Percentiles rank a stretch among this genome's conserved stretches.
phyloP scores from a whole-genome alignment of 2,329 filamentous ascomycete genomes.

The Ampelomyces quisqualis region DNA sequence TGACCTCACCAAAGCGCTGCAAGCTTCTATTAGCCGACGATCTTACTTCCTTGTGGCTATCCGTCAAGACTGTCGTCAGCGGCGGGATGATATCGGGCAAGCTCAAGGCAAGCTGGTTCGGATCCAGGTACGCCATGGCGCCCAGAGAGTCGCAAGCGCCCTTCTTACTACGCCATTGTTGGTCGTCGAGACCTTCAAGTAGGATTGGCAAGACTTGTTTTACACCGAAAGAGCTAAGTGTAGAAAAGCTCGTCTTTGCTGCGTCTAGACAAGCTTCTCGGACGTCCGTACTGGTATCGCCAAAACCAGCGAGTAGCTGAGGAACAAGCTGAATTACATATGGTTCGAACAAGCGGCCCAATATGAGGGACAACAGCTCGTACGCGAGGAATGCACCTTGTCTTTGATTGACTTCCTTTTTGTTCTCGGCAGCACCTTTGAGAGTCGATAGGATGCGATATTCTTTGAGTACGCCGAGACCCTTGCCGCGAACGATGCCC shows the following conservation, averaged over 20 bases:
- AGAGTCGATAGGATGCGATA: constrained; percentile 83
- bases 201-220: constrained; percentile 91
- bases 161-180: constrained; percentile 98
- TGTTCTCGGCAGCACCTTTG: constrained; percentile 84
- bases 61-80: constrained; percentile 88
- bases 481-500: constrained; percentile 84
- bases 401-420: constrained; percentile 84
- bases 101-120: constrained; percentile 87
- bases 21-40: constrained; percentile 89
- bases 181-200: constrained; percentile 86
- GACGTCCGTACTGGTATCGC: constrained; percentile 83
- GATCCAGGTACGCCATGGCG: constrained; percentile 97
- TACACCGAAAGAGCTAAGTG: constrained; percentile 91
- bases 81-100: constrained; percentile 96
- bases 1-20: constrained; percentile 97
- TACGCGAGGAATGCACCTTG: constrained; percentile 88
- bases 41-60: constrained; percentile 97
- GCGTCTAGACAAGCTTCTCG: constrained; percentile 90
- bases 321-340: constrained; percentile 96
- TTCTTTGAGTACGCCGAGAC: constrained; percentile 77
- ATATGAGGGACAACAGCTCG: constrained; percentile 81
- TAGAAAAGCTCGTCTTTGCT: constrained; percentile 90
- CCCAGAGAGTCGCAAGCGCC: constrained; percentile 94
- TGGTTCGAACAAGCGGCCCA: constrained; percentile 89
- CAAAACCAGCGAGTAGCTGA: constrained; percentile 83